These are phyloP conservation scores for Synchytrium microbalum DNA, from an alignment of 371 early-diverging fungal genomes.

Conservation along the genomic window DNA sequence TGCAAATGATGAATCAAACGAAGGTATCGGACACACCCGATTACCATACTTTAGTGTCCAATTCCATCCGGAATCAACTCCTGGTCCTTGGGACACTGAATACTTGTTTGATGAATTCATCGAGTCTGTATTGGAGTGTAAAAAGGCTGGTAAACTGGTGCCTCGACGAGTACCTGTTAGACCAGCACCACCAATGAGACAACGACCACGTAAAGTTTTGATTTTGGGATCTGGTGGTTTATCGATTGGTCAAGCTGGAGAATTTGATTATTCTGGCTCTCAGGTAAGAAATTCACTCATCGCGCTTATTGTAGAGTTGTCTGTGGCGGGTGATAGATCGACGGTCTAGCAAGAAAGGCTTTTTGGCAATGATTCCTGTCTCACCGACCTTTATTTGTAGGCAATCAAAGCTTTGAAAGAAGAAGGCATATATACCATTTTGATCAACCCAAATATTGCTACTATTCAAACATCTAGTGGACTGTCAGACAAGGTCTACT, in stretches of 20 bases:
- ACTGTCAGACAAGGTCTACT: slow-evolving; percentile 92
- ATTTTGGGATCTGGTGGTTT: slow-evolving; percentile 95
- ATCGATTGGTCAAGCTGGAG: slow-evolving; percentile 96
- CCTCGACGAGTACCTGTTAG: slow-evolving; percentile 42
- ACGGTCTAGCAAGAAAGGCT: neutral
- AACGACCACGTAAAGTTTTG: slow-evolving; percentile 63
- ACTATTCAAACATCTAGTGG: slow-evolving; percentile 93
- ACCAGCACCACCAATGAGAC: slow-evolving; percentile 17
- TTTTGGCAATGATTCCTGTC: neutral
- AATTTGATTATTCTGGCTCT: slow-evolving; percentile 96
- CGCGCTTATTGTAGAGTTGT: neutral
- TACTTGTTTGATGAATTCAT: slow-evolving; percentile 91
- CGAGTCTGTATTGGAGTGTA: slow-evolving; percentile 61
- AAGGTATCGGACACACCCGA: slow-evolving; percentile 84
- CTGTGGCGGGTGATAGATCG: slow-evolving; percentile 1
- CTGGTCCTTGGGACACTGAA: slow-evolving; percentile 97
- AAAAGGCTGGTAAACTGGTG: slow-evolving; percentile 59
- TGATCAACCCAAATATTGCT: slow-evolving; percentile 96
- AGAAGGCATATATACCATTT: slow-evolving; percentile 82
- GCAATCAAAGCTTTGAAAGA: slow-evolving; percentile 96
- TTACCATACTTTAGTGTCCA: slow-evolving; percentile 94
- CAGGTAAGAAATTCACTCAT: slow-evolving; percentile 29
- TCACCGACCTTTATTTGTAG: slow-evolving; percentile 24
- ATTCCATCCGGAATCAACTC: slow-evolving; percentile 95
- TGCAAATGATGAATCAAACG: slow-evolving; percentile 96